Evolutionary conservation across 179 eudicot genomes (phyloP), one percentile per base, ranked within the genome.

Genomic region (Patellifolia procumbens): DNA sequence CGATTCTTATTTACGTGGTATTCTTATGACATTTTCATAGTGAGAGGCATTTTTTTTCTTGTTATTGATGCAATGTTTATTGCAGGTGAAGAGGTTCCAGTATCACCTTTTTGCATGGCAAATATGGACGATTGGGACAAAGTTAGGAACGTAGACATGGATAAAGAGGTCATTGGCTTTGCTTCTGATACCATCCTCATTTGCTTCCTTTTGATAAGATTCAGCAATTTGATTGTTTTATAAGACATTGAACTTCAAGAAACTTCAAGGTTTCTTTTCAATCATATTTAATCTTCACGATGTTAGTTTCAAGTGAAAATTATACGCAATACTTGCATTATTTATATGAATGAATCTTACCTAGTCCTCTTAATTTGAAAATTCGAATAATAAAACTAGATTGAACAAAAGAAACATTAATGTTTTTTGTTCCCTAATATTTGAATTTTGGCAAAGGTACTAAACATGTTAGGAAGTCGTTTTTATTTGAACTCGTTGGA

Each of bases 131-230:
- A 87, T 81, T 92, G 97, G 98, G 98, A 94, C 90, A 91, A 84
- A 58, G 89, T 92, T 83, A 89, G 97, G 82, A 86, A 75, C 78
- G 88, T 87, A 72, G 98, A 94, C 95, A 92, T 94, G 98, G 98
- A 94, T 82, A 91, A 91, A 89, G 92, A 94, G 97, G 98, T 92
- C 80, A 74, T 82, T 28, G 67, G 59, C 87, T 83, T 86, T 24
- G 66, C 84, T 79, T 76, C 39, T 72, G 67, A 68, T 81, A 74
- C 52, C 22, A 59, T 28, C 76, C 69, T 59, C 55, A 53, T 68
- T 78, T 71, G 66, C 68, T 68, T 81, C 28, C 52, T 74, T 78
- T 69, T 24, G 8, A 65, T 35, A 31, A 70, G 28, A 46, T 55
- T 29, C 46, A 31, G 74, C 72, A 53, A 71, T 65, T 65, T 71